Base-by-base conservation (phyloP, 2,329 filamentous ascomycete species). In the Ceratocystis cubensis region DNA sequence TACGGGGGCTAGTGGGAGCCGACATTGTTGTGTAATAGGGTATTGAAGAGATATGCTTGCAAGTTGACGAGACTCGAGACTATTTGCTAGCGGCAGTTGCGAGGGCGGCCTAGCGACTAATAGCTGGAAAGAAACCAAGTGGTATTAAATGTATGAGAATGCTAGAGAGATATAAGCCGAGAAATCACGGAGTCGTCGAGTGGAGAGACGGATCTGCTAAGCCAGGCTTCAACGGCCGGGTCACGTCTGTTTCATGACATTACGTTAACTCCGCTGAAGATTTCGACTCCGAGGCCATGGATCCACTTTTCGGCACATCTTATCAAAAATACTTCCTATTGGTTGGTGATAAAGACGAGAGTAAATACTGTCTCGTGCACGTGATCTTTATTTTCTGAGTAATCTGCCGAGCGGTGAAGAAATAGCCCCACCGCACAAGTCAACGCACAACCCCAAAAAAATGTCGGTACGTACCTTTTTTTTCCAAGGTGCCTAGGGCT, bases 1-100 rank as follows among this genome's bases (percentile, higher is more conserved):
- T 89, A 74, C 88, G 86, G 69, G 87, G 81, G 70, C 78, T 78
- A 57, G 79, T 75, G 71, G 75, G 74, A 44, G 76, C 75, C 66
- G 75, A 75, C 77, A 79, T 79, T 71, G 68, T 68, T 48, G 30
- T 48, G 25, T 13, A 59, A 37, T 66, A 45, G 30, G 17, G 10
- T 44, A 45, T 20, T 17, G 30, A 8, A 30, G 44, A 17, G 30
- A 33, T 53, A 30, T 22, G 15, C 57, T 65, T 22, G 20, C 30
- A 28, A 28, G 1, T 20, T 22, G 17, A 44, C 20, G 17, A 45
- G 46, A 65, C 22, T 44, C 64, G 30, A 7, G 37, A 61, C 37
- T 41, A 4, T 41, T 41, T 41, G 37, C 13, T 41, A 41, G 10
- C 37, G 37, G 37, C 37, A 41, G 37, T 41, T 41, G 37, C 10